Conservation (phyloP, 1,139 yeast genomes). For the Hyphopichia pseudoburtonii region DNA sequence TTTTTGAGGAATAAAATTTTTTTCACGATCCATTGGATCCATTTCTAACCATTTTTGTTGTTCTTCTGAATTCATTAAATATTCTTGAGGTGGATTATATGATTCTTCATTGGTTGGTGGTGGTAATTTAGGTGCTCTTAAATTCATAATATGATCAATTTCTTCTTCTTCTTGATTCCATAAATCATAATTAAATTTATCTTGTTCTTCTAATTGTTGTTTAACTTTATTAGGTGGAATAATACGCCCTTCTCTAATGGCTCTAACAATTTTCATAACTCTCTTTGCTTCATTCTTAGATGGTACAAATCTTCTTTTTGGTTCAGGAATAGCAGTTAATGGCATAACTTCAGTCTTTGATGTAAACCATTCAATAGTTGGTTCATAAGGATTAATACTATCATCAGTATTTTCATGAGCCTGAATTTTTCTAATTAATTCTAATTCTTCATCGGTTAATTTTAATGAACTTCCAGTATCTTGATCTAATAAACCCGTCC, state of each 20-base stretch:
- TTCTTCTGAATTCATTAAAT: constrained; percentile 78
- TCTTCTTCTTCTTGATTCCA: constrained; percentile 76
- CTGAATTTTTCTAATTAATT: constrained; percentile 82
- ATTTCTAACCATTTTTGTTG: constrained; percentile 65
- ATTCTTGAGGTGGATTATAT: constrained; percentile 97
- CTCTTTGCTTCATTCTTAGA: constrained; percentile 96
- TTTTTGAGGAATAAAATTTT: constrained; percentile 80
- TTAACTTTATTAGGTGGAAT: constrained; percentile 66
- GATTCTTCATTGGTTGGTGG: constrained; percentile 98
- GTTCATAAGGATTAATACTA: constrained; percentile 82
- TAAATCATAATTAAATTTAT: constrained; percentile 62
- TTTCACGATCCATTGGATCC: constrained; percentile 78
- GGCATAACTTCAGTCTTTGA: constrained; percentile 88
- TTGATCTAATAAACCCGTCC: constrained; percentile 95
- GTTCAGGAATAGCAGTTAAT: constrained; percentile 89
- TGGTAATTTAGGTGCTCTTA: constrained; percentile 91
- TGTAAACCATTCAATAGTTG: constrained; percentile 94
- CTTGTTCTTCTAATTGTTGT: constrained; percentile 54
- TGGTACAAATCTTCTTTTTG: constrained; percentile 94
- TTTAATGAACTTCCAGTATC: constrained; percentile 87
- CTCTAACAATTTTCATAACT: constrained; percentile 93
- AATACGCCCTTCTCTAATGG: constrained; percentile 94
- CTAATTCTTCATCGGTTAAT: constrained; percentile 85
- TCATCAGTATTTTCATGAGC: constrained; percentile 83
- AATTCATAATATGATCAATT: constrained; percentile 76